Evolutionary conservation across 495 filamentous ascomycete genomes (phyloP).

Genomic region (Cairneyella variabilis): DNA sequence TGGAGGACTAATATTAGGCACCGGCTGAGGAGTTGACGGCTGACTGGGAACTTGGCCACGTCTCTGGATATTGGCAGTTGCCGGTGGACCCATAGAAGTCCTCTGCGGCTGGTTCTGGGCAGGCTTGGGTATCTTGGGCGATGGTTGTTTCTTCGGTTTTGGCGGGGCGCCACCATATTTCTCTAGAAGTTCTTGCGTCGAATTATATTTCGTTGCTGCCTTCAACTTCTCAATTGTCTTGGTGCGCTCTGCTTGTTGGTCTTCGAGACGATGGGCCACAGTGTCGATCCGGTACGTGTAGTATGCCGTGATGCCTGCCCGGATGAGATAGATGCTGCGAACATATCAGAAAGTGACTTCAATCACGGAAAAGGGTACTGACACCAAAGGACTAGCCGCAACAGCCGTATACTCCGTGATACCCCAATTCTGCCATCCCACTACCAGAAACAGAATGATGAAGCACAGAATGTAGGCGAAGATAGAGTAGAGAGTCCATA

Average conservation of each 20-base stretch:
- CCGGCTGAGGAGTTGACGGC: slow-evolving; percentile 19
- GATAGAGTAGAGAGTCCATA: slow-evolving; percentile 84
- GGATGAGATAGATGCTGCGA: slow-evolving; percentile 32
- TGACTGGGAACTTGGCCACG: slow-evolving; percentile 15
- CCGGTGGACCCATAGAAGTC: slow-evolving; percentile 44
- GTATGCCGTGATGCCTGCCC: slow-evolving; percentile 50
- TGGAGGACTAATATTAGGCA: slow-evolving; percentile 23
- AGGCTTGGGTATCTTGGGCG: slow-evolving; percentile 15
- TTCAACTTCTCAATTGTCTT: slow-evolving; percentile 93
- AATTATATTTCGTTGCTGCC: slow-evolving; percentile 89
- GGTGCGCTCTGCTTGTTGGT: slow-evolving; percentile 69
- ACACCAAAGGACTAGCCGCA: slow-evolving; percentile 75
- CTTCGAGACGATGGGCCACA: slow-evolving; percentile 63
- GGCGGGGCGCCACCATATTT: slow-evolving; percentile 77
- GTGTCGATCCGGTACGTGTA: slow-evolving; percentile 77
- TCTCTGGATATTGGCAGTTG: slow-evolving; percentile 79
- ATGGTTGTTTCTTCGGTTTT: slow-evolving; percentile 30
- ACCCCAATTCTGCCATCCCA: slow-evolving; percentile 80
- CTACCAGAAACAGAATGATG: slow-evolving; percentile 74
- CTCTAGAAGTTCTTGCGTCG: slow-evolving; percentile 86
- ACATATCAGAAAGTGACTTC: slow-evolving; percentile 6
- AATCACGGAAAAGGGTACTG: slow-evolving; percentile 26
- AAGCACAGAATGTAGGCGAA: slow-evolving; percentile 86
- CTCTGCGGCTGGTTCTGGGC: slow-evolving; percentile 9
- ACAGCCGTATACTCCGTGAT: slow-evolving; percentile 71